Base-by-base conservation (phyloP, 2,329 filamentous ascomycete genomes). In the Ceratocystis diversiconidia region DNA sequence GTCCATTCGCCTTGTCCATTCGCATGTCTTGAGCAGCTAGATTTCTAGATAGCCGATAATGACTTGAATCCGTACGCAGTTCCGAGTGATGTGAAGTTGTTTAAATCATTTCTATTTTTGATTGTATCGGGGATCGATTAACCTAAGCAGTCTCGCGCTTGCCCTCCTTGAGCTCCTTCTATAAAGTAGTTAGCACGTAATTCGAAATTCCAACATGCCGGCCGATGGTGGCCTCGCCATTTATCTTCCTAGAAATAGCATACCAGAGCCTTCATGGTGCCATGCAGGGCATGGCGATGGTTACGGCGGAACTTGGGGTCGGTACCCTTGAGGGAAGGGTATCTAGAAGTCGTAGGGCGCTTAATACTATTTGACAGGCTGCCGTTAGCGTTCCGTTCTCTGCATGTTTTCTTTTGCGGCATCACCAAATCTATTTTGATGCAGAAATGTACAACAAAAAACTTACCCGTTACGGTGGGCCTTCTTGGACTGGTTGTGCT, bases 291-390 rank as follows among this genome's bases (percentile, higher is more conserved):
- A 86, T 99, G 92, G 84, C 91, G 90, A 85, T 99, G 94, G 86
- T 99, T 99, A 82, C 94, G 88, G 80, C 94, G 88, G 86, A 99
- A 99, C 87, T 99, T 99, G 78, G 94, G 92, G 82, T 99, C 94
- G 79, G 90, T 94, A 75, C 94, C 94, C 79, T 96, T 96, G 76
- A 99, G 88, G 74, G 92, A 97, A 72, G 94, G 94, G 84, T 99
- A 99, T 84, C 94, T 86, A 81, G 92, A 86, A 77, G 94, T 97
- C 87, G 96, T 96, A 72, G 94, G 94, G 89, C 96, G 97, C 89
- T 97, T 97, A 86, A 99, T 99, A 82, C 92, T 96, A 78, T 73
- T 69, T 22, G 7, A n/a, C 15, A 43, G 50, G n/a, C 10, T 19
- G 44, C 1, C 17, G 32, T 60, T 48, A 41, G 55, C 12, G n/a